Base-by-base conservation (phyloP, 495 filamentous ascomycete species). In the Cudoniella acicularis region DNA sequence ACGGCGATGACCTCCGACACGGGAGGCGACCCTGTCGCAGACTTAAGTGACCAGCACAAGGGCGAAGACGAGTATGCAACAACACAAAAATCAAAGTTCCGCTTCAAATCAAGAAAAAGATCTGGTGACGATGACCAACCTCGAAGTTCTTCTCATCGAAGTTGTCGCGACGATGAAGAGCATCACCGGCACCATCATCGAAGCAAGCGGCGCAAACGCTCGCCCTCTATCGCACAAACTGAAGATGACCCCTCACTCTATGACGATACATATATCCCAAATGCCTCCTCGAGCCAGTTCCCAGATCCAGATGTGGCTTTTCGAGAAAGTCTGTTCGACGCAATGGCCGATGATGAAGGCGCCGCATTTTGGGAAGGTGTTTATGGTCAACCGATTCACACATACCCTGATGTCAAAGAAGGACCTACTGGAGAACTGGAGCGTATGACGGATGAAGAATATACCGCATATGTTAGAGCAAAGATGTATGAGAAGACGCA, bases 321-420 rank as follows among this genome's bases (percentile, higher is more conserved):
- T 72, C 87, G 90, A 23, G 90, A 96, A 75, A 94, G 90, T n/a
- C 85, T 98, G 49, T 96, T 98, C 77, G 94, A 98, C 71, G 94
- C 94, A n/a, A 86, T 98, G 70, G 95, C 92, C 41, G 94, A 98
- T 72, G 94, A 98, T 73, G 94, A 98, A 75, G 94, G 94, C 40
- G 94, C 94, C 43, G 83, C 83, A 30, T 98, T 90, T 75, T 98
- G 94, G 94, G 87, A 96, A 69, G 81, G 83, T 30, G 91, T 98
- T 50, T 98, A 96, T 72, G 92, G 92, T 13, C 92, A 98, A 67
- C 93, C 93, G 0, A 89, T 98, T 52, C 87, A 90, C 64, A 79
- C 69, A 2, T 91, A 88, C 61, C 67, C 81, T 1, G 51, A 67
- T 51, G 47, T 72, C 1, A 72, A 69, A 24, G 58, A 75, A 9